Conservation (phyloP, 2,329 filamentous ascomycete genomes). For the Cladobotryum protrusum region DNA sequence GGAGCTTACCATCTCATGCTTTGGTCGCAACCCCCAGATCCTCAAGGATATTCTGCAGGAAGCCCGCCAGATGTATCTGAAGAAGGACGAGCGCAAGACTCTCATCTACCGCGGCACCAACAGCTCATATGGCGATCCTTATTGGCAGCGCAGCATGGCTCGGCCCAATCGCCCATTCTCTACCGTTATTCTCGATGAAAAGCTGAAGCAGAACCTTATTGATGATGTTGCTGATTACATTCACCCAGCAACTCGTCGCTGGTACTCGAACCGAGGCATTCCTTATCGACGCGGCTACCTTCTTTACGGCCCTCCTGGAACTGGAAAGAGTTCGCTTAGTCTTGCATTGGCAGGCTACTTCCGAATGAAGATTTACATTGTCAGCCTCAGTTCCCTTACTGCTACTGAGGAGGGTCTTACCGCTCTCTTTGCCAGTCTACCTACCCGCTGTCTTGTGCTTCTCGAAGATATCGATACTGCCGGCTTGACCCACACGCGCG, state of each 20-base stretch:
- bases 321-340: constrained; percentile 68
- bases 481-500: constrained; percentile 57
- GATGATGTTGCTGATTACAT: constrained; percentile 59
- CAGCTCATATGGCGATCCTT: constrained; percentile 35
- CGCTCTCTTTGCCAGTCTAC: constrained; percentile 59
- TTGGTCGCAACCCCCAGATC: constrained; percentile 53
- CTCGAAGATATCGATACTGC: constrained; percentile 73
- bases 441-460: constrained; percentile 64
- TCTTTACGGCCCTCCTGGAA: constrained; percentile 73
- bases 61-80: constrained; percentile 47
- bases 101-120: constrained; percentile 56
- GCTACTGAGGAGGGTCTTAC: constrained; percentile 61
- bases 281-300: constrained; percentile 82
- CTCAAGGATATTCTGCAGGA: constrained; percentile 58
- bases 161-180: constrained; percentile 55
- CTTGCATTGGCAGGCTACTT: constrained; percentile 66
- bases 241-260: constrained; percentile 57
- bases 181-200: constrained; percentile 58
- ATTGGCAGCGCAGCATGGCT: constrained; percentile 58
- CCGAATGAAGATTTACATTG: constrained; percentile 65
- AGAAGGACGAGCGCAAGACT: constrained; percentile 56
- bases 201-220: constrained; percentile 53
- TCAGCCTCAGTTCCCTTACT: constrained; percentile 57
- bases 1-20: constrained; percentile 54
- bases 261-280: constrained; percentile 79